Evolutionary conservation across 2,329 filamentous ascomycete species (phyloP), one percentile per base, ranked within the genome.

Genomic region (Fusarium sp.): DNA sequence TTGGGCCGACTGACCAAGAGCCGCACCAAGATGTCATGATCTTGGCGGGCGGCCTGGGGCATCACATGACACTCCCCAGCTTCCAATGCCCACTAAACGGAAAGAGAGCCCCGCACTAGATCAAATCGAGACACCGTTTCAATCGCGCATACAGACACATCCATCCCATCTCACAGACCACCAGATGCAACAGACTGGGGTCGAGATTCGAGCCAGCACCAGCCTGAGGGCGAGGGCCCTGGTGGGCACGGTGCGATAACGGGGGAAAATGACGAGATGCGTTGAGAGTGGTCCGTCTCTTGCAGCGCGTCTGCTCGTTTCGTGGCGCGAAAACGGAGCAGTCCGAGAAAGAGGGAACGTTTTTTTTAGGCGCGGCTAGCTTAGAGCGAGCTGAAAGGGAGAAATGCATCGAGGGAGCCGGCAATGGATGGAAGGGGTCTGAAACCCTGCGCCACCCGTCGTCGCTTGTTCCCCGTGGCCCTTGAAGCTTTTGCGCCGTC

Each of bases 21-120:
- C 27, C 37, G 43, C 57, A 59, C 52, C 9, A 72, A 75, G 52
- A 75, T 75, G 72, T 73, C 72, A 75, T 75, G 72, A 75, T 73
- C 69, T 75, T 75, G 68, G 72, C 58, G 45, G 48, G 56, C 45
- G 59, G 57, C 35, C 64, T 37, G 35, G 56, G 29, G 54, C 56
- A 60, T 75, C 72, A 70, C 72, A 75, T 75, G 72, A 68, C 37
- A 52, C n/a, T 41, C 48, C 62, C 61, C 48, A 22, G 29, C 69
- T 70, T 39, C 52, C 52, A 24, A 48, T 52, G 48, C 24, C 48
- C 58, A 62, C 65, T 65, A 67, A 60, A 73, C 31, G 22, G 61
- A 43, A 35, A 9, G 29, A 9, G 33, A 62, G 56, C 70, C 65
- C 64, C 63, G 64, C 72, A 72, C 66, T 72, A 69, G 56, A 29